These are phyloP conservation scores for Escallonia rubra DNA, from an alignment of 129 eudicot species.

Conservation along the genomic window DNA sequence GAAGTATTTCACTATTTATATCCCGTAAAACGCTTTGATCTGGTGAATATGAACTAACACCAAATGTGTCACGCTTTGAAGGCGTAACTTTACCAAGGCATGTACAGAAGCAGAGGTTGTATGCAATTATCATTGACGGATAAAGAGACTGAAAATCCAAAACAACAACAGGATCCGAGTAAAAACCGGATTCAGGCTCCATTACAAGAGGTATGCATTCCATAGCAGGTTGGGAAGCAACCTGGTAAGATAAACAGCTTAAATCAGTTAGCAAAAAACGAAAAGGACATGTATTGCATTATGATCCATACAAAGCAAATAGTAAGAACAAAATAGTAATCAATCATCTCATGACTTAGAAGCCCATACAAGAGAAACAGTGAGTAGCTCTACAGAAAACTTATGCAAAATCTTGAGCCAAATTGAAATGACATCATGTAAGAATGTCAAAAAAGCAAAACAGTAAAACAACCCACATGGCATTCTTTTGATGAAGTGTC, in stretches of 20 bases:
- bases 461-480: no score
- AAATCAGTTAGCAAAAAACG: slow-evolving; percentile 1
- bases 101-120: slow-evolving; percentile 94
- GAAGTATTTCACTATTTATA: slow-evolving; percentile 51
- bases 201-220: slow-evolving; percentile 97
- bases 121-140: slow-evolving; percentile 98
- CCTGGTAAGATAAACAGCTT: slow-evolving; percentile 26
- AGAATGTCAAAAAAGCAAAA: neutral
- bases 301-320: neutral
- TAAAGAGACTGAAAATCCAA: slow-evolving; percentile 95
- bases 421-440: no score
- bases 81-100: slow-evolving; percentile 83
- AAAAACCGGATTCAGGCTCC: slow-evolving; percentile 99
- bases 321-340: neutral
- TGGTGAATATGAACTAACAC: slow-evolving; percentile 77
- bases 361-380: neutral
- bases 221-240: slow-evolving; percentile 96
- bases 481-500: no score
- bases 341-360: neutral
- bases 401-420: neutral
- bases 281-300: neutral
- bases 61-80: slow-evolving; percentile 63
- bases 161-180: slow-evolving; percentile 90
- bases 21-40: slow-evolving; percentile 42
- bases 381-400: neutral